Conservation (phyloP, 257 asterid genomes). For the Primulina tabacum region DNA sequence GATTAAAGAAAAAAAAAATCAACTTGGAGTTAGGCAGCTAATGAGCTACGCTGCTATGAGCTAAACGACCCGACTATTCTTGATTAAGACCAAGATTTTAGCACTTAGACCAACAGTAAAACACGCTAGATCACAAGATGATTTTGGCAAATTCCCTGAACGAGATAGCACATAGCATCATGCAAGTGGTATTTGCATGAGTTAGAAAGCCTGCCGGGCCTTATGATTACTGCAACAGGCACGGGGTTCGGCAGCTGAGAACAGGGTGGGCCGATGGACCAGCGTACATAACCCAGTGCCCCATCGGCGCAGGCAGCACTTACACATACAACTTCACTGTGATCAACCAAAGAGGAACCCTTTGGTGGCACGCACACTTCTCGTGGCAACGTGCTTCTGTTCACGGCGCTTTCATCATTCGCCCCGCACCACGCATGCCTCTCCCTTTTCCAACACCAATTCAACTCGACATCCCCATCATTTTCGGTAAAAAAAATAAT, state of each 20-base stretch:
- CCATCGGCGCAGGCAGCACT: conserved; percentile 46
- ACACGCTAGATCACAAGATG: too few species aligned
- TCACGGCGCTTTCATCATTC: conserved; percentile 74
- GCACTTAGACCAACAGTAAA: too few species aligned
- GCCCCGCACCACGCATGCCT: conserved; percentile 45
- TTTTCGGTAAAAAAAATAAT: conserved; percentile 49
- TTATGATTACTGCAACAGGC: conserved; percentile 39
- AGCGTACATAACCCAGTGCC: conserved; percentile 76
- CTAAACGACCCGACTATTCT: too few species aligned
- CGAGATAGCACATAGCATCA: too few species aligned
- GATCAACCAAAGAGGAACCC: conserved; percentile 59
- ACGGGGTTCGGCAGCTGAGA: conserved; percentile 62
- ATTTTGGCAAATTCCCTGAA: too few species aligned
- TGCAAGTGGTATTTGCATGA: not conserved
- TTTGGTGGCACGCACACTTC: conserved; percentile 86
- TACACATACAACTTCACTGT: conserved; percentile 60
- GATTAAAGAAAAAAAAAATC: too few species aligned
- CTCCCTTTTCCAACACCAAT: conserved; percentile 40
- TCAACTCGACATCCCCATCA: conserved; percentile 40
- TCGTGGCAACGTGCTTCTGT: conserved; percentile 85
- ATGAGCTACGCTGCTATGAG: too few species aligned
- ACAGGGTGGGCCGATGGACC: conserved; percentile 92
- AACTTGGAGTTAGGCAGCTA: too few species aligned
- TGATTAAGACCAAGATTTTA: too few species aligned
- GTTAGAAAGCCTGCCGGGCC: too few species aligned